These are phyloP conservation scores for Mycena latifolia DNA, from an alignment of 768 basidiomycete genomes.

Conservation along the genomic window DNA sequence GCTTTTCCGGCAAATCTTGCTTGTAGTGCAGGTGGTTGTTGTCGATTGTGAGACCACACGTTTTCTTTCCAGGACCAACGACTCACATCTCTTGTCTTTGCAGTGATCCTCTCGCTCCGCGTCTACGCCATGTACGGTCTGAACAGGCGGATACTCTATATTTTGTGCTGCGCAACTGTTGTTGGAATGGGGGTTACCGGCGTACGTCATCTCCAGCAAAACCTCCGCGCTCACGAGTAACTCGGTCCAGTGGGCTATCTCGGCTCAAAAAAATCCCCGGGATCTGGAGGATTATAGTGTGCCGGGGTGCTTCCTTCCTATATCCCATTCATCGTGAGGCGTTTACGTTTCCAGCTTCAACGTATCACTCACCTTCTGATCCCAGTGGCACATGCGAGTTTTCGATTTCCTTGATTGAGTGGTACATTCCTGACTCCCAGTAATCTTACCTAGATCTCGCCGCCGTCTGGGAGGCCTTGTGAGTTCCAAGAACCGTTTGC, in stretches of 20 bases:
- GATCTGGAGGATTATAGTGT: constrained; percentile 6
- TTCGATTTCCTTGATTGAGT: not conserved
- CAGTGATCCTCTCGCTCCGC: constrained; percentile 12
- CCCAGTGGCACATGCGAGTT: constrained; percentile 3
- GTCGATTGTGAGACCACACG: not conserved
- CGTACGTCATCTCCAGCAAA: not conserved
- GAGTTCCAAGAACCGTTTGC: not conserved
- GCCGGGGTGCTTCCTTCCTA: not conserved
- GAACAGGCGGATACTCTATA: constrained; percentile 2
- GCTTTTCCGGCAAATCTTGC: not conserved
- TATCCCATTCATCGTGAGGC: constrained; percentile 1
- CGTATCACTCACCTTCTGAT: not conserved
- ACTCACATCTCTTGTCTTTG: not conserved
- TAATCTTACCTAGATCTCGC: not conserved
- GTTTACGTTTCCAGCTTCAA: no score
- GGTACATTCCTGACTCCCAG: not conserved
- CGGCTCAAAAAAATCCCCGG: not conserved
- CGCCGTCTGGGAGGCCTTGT: constrained; percentile 11
- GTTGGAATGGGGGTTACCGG: not conserved
- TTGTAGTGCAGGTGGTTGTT: constrained; percentile 6
- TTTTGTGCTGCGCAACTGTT: not conserved
- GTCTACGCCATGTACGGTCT: constrained; percentile 14
- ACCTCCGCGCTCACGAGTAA: not conserved
- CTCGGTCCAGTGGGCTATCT: not conserved
- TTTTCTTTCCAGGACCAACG: not conserved